Evolutionary conservation across 306 rosid genomes (phyloP).

Genomic region (Canavalia gladiata): DNA sequence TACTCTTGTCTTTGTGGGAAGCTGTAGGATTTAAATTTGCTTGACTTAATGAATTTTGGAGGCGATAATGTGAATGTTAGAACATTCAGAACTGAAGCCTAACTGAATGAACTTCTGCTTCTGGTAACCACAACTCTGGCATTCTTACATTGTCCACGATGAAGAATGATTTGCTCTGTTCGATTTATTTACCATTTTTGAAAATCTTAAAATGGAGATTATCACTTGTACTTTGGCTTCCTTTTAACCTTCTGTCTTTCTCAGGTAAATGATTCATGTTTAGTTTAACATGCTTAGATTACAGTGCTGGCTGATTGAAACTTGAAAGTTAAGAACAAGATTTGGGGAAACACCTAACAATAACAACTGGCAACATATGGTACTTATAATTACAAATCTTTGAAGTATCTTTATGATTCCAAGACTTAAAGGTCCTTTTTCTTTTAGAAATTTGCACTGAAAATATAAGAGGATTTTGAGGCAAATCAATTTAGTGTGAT

Average conservation of each 20-base stretch:
- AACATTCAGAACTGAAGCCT: too few relatives aligned
- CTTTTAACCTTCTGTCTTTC: background rate
- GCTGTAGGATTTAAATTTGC: too few relatives aligned
- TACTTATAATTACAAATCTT: background rate
- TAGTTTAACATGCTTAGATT: background rate
- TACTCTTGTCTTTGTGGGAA: too few relatives aligned
- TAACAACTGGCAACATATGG: background rate
- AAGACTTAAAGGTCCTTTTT: background rate
- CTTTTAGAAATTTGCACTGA: slow-evolving; percentile 5
- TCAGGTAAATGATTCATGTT: slow-evolving; percentile 10
- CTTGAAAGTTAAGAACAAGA: slow-evolving; percentile 16
- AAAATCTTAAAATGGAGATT: background rate
- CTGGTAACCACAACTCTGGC: too few relatives aligned
- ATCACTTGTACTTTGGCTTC: background rate
- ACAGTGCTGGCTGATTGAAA: background rate
- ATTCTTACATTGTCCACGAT: too few relatives aligned
- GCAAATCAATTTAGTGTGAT: background rate
- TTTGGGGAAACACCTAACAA: background rate
- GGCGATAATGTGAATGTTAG: too few relatives aligned
- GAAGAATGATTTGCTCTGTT: too few relatives aligned
- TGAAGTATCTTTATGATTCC: background rate
- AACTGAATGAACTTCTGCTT: too few relatives aligned
- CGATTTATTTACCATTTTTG: background rate
- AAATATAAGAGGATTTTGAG: slow-evolving; percentile 21
- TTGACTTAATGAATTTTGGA: too few relatives aligned